A percentile compares a stretch with the other conserved stretches of the same genome.
These are phyloP conservation scores for Eutrema heterophyllum DNA, from an alignment of 345 rosid genomes.

Conservation along the genomic window DNA sequence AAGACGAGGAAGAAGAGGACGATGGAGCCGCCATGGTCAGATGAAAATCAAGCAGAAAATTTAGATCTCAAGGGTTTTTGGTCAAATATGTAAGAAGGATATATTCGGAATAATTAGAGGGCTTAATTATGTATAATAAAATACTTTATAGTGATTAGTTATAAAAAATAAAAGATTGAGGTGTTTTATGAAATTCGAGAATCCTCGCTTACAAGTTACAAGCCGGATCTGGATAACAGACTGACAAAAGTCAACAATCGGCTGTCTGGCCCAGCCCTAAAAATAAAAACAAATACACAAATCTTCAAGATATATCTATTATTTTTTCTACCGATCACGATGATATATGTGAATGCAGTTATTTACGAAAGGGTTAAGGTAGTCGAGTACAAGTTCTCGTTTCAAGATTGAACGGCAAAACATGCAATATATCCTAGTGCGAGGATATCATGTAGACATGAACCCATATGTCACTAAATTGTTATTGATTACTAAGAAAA, in stretches of 20 bases:
- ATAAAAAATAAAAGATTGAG: background rate
- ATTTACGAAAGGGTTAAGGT: too few relatives aligned
- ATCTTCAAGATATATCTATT: too few relatives aligned
- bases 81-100: background rate
- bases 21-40: conserved; percentile 66
- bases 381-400: too few relatives aligned
- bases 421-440: too few relatives aligned
- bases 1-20: conserved; percentile 40
- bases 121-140: background rate
- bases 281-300: too few relatives aligned
- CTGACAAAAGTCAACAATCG: background rate
- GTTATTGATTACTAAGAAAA: too few relatives aligned
- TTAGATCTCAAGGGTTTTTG: conserved; percentile 26
- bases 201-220: background rate
- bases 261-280: background rate
- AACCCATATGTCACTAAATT: too few relatives aligned
- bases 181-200: background rate
- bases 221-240: background rate
- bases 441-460: too few relatives aligned
- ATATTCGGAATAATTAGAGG: background rate
- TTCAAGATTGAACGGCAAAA: too few relatives aligned
- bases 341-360: too few relatives aligned
- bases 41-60: background rate
- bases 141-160: background rate
- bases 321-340: too few relatives aligned